Evolutionary conservation across 495 filamentous ascomycete genomes (phyloP), one percentile per base, ranked within the genome.

Genomic region (Penicillium steckii): DNA sequence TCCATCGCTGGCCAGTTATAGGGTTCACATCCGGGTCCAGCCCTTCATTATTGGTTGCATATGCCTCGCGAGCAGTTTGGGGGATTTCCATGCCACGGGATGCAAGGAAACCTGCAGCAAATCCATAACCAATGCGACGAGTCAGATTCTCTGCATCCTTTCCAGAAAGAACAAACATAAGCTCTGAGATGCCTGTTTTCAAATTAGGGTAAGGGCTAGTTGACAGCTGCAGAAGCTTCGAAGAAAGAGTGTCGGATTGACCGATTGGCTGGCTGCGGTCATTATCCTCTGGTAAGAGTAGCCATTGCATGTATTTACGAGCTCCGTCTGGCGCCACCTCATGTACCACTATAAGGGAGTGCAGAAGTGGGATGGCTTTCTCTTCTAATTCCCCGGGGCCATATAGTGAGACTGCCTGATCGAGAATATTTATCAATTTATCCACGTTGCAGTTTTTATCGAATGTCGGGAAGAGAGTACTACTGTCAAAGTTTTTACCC

Each of bases 41-140:
- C n/a, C 69, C 68, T 32, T 59, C 69, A 19, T 56, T 60, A 13
- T 69, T 68, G 3, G 65, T 72, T 29, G 78, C 77, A 61, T 74
- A 80, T 3, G 80, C 79, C 48, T 86, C 82, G n/a, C 82, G 64
- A 0, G 84, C 77, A 30, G 71, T 83, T 43, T 86, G 76, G 0
- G 93, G 89, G 15, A 96, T 74, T 3, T 86, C 76, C 15, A 97
- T 80, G 18, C 90, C 86, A 42, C 89, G 87, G 35, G 86, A 85
- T 68, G 91, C 85, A 25, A 98, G 71, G 61, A 92, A 93, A 2
- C 94, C 94, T 1, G 91, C 87, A 2, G 94, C 94, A 61, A 87
- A 96, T 0, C 94, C 94, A 59, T 96, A 97, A 1, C 94, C 90
- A 22, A 95, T 88, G 48, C 91, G 90, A 32, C 84, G 75, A 0